These are phyloP conservation scores for Trypanosoma mega DNA, from an alignment of 208 protist genomes.

Conservation along the genomic window DNA sequence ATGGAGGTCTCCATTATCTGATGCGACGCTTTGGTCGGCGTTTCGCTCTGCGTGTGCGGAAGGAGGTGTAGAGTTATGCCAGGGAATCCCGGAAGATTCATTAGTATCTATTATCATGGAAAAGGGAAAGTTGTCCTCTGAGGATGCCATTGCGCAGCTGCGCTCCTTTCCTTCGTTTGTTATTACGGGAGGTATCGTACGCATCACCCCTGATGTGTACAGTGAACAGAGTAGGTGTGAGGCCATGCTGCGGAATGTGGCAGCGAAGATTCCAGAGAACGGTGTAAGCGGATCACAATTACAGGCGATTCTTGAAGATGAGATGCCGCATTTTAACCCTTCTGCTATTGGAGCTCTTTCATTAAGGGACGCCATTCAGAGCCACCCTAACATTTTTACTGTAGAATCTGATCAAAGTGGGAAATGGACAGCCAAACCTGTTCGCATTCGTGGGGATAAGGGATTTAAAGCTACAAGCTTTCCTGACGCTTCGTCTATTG, in stretches of 20 bases:
- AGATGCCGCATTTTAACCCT: slow-evolving; percentile 52
- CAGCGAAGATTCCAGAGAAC: slow-evolving; percentile 34
- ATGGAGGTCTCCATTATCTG: slow-evolving; percentile 1
- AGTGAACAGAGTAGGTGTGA: slow-evolving; percentile 7
- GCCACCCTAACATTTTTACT: slow-evolving; percentile 39
- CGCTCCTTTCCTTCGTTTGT: slow-evolving; percentile 8
- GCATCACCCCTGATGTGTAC: not conserved
- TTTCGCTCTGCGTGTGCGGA: slow-evolving; percentile 21
- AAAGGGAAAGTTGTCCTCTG: slow-evolving; percentile 5
- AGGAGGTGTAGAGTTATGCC: slow-evolving; percentile 8
- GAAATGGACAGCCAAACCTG: slow-evolving; percentile 39
- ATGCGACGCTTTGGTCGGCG: slow-evolving; percentile 13
- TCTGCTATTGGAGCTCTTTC: slow-evolving; percentile 37
- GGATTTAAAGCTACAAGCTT: too few species aligned
- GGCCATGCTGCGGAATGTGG: slow-evolving; percentile 34
- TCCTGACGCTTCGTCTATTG: slow-evolving; percentile 24
- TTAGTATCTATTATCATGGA: slow-evolving; percentile 13
- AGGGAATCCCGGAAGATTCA: slow-evolving; percentile 23
- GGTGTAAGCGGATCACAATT: slow-evolving; percentile 54
- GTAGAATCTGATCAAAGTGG: slow-evolving; percentile 28
- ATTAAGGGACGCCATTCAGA: slow-evolving; percentile 53
- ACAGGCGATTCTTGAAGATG: slow-evolving; percentile 57
- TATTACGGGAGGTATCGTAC: slow-evolving; percentile 15
- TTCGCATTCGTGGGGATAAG: not conserved
- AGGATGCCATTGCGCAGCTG: slow-evolving; percentile 19